Evolutionary conservation across 2,329 filamentous ascomycete genomes (phyloP), one percentile per base, ranked within the genome.

Genomic region (Scortechinia acanthostroma): DNA sequence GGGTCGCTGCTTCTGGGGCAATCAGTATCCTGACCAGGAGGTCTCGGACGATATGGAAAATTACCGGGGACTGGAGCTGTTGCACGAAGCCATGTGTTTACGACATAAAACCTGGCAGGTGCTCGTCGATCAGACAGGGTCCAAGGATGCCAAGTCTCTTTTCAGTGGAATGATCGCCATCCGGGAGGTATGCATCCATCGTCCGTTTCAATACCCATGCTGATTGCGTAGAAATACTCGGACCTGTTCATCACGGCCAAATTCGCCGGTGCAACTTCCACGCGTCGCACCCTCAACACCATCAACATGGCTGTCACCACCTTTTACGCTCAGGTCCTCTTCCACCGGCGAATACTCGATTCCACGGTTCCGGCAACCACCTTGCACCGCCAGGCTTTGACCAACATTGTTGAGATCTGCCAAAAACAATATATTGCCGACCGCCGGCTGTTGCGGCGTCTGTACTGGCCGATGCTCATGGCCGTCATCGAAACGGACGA

Each of bases 41-140:
- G 55, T 63, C 2, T 48, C 62, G n/a, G 61, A 64, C 43, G 60
- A 63, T 23, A 60, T 62, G 20, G 61, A 64, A 45, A 64, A 64
- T 21, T 60, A 64, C 47, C 52, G 61, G 19, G 58, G 52, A 2
- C 47, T 63, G 15, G 59, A 62, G 45, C 46, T 64, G 15, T 40
- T 62, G 3, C 60, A 63, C 37, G 43, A 47, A 2, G 55, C 53
- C 4, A 55, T 61, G 33, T 51, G 48, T 3, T 46, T 61, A 19
- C 58, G 56, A 20, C 49, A 62, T 37, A 51, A 51, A 19, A 59
- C 54, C 4, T 61, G 59, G 58, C 52, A 52, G 20, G 47, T 56
- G 4, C n/a, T 30, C 10, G n/a, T 30, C 25, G n/a, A n/a, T n/a
- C n/a, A 30, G 10, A 30, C 25, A 10, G 25, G n/a, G 25, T 10